Conservation (phyloP, 2,329 filamentous ascomycete genomes). For the Monilinia aucupariae region DNA sequence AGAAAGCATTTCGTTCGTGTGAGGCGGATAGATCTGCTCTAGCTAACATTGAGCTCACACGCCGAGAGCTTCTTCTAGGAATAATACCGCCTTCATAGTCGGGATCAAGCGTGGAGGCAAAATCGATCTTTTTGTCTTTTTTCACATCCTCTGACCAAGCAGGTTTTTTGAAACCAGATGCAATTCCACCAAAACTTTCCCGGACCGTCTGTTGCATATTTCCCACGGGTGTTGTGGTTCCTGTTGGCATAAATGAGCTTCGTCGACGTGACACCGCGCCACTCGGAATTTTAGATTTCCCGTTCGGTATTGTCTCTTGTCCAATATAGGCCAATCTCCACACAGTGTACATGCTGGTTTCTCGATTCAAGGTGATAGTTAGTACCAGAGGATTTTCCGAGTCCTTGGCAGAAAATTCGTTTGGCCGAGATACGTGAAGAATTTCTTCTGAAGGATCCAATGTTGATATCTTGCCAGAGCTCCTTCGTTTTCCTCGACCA, state of each 20-base stretch:
- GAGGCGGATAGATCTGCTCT: conserved; percentile 81
- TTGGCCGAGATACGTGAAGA: conserved; percentile 68
- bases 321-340: conserved; percentile 79
- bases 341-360: conserved; percentile 71
- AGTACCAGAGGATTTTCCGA: conserved; percentile 56
- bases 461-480: conserved; percentile 45
- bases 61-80: conserved; percentile 58
- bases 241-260: conserved; percentile 66
- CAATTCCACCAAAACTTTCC: conserved; percentile 63
- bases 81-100: conserved; percentile 52
- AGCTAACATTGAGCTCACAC: conserved; percentile 87
- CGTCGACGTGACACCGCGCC: conserved; percentile 45
- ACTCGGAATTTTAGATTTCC: conserved; percentile 28
- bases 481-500: conserved; percentile 38
- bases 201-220: conserved; percentile 56
- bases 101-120: conserved; percentile 66
- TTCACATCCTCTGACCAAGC: conserved; percentile 24
- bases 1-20: conserved; percentile 74
- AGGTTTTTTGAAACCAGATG: conserved; percentile 22
- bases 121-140: conserved; percentile 44
- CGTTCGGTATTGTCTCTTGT: conserved; percentile 50
- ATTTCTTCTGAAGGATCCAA: conserved; percentile 77
- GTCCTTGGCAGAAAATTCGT: conserved; percentile 43
- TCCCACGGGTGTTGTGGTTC: conserved; percentile 66
- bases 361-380: conserved; percentile 74